Conservation (phyloP, 208 protist species). For the Leishmania major region DNA sequence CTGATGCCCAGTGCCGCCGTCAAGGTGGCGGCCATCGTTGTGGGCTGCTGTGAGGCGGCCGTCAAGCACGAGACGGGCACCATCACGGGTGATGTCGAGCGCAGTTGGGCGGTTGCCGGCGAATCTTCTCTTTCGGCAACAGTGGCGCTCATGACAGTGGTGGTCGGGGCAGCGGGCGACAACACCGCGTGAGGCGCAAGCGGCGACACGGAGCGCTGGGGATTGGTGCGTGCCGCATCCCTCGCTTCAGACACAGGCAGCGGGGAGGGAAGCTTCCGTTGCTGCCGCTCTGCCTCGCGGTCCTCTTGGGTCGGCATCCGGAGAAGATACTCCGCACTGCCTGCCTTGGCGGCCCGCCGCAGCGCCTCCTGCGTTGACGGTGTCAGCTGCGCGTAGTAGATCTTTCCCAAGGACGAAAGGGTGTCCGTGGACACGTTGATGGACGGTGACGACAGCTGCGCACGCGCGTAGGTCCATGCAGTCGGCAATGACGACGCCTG, state of each 20-base stretch:
- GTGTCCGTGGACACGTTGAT: conserved; percentile 11
- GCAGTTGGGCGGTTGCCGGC: background rate
- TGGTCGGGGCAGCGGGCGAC: background rate
- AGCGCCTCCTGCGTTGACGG: conserved; percentile 18
- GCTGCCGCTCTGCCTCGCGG: conserved; percentile 15
- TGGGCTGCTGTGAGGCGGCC: conserved; percentile 2
- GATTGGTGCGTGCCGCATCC: background rate
- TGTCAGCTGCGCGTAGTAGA: conserved; percentile 13
- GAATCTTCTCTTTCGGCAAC: background rate
- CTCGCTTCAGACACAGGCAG: background rate
- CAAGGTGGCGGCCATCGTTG: conserved; percentile 26
- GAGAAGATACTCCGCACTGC: conserved; percentile 21
- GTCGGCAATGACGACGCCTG: background rate
- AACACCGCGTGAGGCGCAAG: background rate
- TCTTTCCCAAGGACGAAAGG: conserved; percentile 16
- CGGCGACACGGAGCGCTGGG: background rate
- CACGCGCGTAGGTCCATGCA: background rate
- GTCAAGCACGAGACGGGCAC: background rate
- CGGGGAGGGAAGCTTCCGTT: background rate
- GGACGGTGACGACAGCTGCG: conserved; percentile 5
- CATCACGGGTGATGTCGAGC: background rate
- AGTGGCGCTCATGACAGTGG: background rate
- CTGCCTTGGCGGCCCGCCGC: conserved; percentile 16
- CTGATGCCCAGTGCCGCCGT: conserved; percentile 24
- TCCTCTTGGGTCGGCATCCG: conserved; percentile 16